Evolutionary conservation across 2,329 filamentous ascomycete species (phyloP).

Genomic region (Intubia oerlemansii): DNA sequence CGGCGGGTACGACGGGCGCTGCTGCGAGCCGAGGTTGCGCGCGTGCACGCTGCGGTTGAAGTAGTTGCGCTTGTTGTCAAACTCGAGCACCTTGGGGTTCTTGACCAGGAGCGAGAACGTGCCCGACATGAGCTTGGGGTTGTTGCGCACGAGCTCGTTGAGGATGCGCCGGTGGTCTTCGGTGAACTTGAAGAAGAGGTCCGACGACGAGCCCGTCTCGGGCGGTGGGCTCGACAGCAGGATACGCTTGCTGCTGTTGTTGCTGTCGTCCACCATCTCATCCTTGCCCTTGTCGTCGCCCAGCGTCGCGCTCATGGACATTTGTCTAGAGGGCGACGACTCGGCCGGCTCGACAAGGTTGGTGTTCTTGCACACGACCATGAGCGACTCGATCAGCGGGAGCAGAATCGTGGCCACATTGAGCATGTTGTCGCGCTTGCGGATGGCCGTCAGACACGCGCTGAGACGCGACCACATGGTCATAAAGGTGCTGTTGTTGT

Average conservation of each 20-base stretch:
- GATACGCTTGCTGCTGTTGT: slow-evolving; percentile 15
- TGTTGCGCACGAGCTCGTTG: slow-evolving; percentile 92
- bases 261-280: slow-evolving; percentile 8
- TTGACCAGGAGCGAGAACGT: slow-evolving; percentile 92
- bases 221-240: slow-evolving; percentile 54
- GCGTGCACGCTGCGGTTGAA: slow-evolving; percentile 82
- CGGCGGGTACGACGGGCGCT: slow-evolving; percentile 46
- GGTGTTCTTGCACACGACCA: slow-evolving; percentile 99
- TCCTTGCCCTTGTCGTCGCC: slow-evolving; percentile 1
- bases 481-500: slow-evolving; percentile 77
- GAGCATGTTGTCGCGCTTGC: slow-evolving; percentile 82
- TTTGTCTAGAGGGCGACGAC: slow-evolving; percentile 7
- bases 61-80: slow-evolving; percentile 99
- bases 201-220: slow-evolving; percentile 24
- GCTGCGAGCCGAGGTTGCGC: slow-evolving; percentile 28
- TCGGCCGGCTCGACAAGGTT: slow-evolving; percentile 43
- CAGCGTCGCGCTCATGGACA: slow-evolving; percentile 4
- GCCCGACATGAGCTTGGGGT: slow-evolving; percentile 95
- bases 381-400: slow-evolving; percentile 84
- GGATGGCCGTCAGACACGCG: slow-evolving; percentile 69
- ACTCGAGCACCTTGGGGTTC: slow-evolving; percentile 96
- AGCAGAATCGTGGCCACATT: slow-evolving; percentile 92
- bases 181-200: slow-evolving; percentile 89
- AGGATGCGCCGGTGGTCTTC: slow-evolving; percentile 95
- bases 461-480: slow-evolving; percentile 86